These are phyloP conservation scores for Aspergillus melleus DNA, from an alignment of 2,329 filamentous ascomycete species.

Conservation along the genomic window DNA sequence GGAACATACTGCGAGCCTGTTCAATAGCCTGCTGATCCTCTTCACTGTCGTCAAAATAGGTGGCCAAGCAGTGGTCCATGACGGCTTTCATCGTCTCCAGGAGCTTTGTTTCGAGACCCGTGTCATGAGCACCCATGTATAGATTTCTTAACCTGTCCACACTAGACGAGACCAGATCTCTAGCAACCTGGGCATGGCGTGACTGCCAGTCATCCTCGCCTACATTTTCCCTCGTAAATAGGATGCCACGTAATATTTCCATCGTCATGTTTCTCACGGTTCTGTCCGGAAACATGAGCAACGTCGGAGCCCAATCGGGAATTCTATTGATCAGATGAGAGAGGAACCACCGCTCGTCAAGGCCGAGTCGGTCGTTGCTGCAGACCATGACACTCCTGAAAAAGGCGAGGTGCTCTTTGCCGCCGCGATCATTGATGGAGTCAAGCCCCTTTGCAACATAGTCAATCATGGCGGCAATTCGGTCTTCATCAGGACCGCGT, in stretches of 20 bases:
- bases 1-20: constrained; percentile 36
- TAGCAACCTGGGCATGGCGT: constrained; percentile 31
- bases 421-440: constrained; percentile 50
- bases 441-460: constrained; percentile 48
- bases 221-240: constrained; percentile 41
- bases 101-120: constrained; percentile 34
- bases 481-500: constrained; percentile 35
- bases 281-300: constrained; percentile 53
- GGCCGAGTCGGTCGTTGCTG: constrained; percentile 38
- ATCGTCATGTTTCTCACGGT: constrained; percentile 47
- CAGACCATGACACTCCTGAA: constrained; percentile 55
- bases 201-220: constrained; percentile 25
- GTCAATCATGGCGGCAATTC: constrained; percentile 40
- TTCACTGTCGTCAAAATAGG: constrained; percentile 39
- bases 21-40: constrained; percentile 36
- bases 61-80: constrained; percentile 38
- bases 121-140: constrained; percentile 28
- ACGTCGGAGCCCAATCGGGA: constrained; percentile 51
- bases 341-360: constrained; percentile 36
- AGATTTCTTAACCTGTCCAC: constrained; percentile 34
- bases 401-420: constrained; percentile 51
- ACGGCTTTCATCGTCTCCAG: constrained; percentile 40
- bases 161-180: constrained; percentile 32
- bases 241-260: constrained; percentile 42
- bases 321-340: constrained; percentile 42